Conservation (phyloP, 768 basidiomycete species). For the Suillus plorans region DNA sequence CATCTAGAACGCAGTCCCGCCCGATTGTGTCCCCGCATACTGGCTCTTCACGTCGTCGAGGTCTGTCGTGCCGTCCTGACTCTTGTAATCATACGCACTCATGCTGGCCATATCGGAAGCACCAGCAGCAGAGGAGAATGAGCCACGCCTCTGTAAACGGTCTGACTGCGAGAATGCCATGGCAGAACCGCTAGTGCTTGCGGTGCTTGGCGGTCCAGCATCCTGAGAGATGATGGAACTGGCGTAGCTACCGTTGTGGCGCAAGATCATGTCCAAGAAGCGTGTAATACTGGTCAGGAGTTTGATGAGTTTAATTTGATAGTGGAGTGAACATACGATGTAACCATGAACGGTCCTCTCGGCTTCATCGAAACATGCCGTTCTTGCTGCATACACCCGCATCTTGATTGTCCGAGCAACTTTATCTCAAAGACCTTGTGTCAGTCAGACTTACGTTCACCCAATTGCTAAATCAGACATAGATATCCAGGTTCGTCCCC, state of each 20-base stretch:
- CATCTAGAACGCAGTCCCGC: conserved; percentile 48
- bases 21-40: conserved; percentile 82
- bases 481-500: not conserved
- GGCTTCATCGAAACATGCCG: not conserved
- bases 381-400: not conserved
- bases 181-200: conserved; percentile 58
- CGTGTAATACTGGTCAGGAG: conserved; percentile 80
- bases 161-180: conserved; percentile 92
- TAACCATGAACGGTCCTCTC: conserved; percentile 99
- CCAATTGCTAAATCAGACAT: not conserved
- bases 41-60: conserved; percentile 88
- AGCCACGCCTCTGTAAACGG: conserved; percentile 72
- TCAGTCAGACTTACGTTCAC: not conserved
- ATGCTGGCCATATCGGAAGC: conserved; percentile 77
- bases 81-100: conserved; percentile 82
- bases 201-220: conserved; percentile 57
- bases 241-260: conserved; percentile 65
- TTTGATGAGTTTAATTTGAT: conserved; percentile 7
- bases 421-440: not conserved
- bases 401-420: not conserved
- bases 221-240: conserved; percentile 94
- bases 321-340: conserved; percentile 61
- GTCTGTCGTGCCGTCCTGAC: conserved; percentile 79
- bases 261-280: conserved; percentile 90
- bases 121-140: conserved; percentile 75